Conservation (phyloP, 192 early-diverging fungal genomes). For the Backusella macrospora region DNA sequence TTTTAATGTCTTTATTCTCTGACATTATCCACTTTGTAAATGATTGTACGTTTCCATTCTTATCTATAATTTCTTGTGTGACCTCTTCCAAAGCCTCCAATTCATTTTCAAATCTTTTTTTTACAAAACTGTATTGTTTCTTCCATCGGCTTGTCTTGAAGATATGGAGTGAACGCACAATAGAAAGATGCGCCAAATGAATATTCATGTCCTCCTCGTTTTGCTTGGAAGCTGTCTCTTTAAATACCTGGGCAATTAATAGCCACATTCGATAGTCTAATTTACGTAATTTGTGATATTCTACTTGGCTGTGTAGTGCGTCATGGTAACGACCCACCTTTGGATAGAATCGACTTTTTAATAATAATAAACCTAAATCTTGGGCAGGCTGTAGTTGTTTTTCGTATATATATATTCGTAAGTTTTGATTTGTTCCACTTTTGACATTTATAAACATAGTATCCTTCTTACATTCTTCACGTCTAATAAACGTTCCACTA, state of each 20-base stretch:
- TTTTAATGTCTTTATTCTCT: not conserved
- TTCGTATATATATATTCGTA: conserved; percentile 10
- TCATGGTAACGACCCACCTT: conserved; percentile 20
- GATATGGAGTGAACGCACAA: conserved; percentile 25
- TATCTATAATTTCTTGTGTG: not conserved
- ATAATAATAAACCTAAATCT: conserved; percentile 28
- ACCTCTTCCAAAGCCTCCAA: not conserved
- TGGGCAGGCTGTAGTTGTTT: conserved; percentile 1
- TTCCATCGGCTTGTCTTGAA: conserved; percentile 22
- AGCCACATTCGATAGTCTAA: conserved; percentile 36
- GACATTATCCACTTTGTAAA: conserved; percentile 28
- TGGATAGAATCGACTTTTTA: conserved; percentile 28
- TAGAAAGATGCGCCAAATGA: conserved; percentile 25
- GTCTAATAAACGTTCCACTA: conserved; percentile 21
- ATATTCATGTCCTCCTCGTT: not conserved
- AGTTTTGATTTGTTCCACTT: not conserved
- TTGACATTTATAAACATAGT: not conserved
- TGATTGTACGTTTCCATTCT: not conserved
- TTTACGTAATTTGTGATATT: conserved; percentile 23
- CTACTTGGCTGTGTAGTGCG: conserved; percentile 18
- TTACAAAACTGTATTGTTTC: not conserved
- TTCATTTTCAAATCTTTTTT: conserved; percentile 9
- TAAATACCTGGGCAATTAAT: conserved; percentile 26
- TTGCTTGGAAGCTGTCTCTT: not conserved
- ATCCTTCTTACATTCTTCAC: conserved; percentile 20